Conservation (phyloP, 2,329 filamentous ascomycete species). For the Calonectria montana region DNA sequence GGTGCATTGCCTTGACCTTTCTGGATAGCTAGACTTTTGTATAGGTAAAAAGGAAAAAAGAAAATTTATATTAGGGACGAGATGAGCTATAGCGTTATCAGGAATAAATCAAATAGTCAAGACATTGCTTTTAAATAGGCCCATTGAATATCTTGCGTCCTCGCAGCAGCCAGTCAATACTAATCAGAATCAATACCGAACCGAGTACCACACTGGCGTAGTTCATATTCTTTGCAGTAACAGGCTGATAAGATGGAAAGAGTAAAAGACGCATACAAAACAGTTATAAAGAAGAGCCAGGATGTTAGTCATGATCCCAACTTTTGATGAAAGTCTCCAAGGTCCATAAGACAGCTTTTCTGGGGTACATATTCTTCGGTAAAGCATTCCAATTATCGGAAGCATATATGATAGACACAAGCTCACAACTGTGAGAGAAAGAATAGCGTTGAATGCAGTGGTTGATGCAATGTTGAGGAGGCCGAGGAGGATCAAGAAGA, state of each 20-base stretch:
- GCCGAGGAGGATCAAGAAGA: constrained; percentile 9
- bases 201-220: not conserved
- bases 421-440: constrained; percentile 12
- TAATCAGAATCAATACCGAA: not conserved
- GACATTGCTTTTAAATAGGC: not conserved
- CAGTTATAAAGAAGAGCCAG: not conserved
- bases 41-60: too few species aligned
- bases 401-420: constrained; percentile 13
- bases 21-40: too few species aligned
- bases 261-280: constrained; percentile 4
- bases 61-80: too few species aligned
- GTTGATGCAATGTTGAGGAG: constrained; percentile 21
- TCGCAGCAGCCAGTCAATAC: not conserved
- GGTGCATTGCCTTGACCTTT: too few species aligned
- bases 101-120: too few species aligned
- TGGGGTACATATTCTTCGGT: not conserved
- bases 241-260: constrained; percentile 3
- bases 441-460: constrained; percentile 18
- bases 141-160: not conserved
- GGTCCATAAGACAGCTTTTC: constrained; percentile 7
- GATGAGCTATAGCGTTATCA: not conserved
- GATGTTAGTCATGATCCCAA: not conserved
- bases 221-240: constrained; percentile 20
- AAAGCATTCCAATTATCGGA: not conserved
- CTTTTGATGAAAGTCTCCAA: not conserved